These are phyloP conservation scores for Caloboletus firmus DNA, from an alignment of 1,284 basidiomycete genomes.

Conservation along the genomic window DNA sequence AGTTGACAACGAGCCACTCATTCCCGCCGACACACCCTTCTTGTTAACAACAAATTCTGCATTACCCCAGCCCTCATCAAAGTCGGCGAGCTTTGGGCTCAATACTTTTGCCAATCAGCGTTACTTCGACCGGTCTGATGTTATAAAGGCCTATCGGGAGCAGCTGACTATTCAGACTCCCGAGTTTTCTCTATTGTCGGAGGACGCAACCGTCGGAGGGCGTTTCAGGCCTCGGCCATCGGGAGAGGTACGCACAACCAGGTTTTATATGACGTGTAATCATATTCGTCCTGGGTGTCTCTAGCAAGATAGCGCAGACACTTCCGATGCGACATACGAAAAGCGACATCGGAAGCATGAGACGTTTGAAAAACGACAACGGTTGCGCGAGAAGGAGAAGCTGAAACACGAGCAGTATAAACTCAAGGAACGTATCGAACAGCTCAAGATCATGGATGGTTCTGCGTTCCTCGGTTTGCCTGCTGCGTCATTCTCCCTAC, in stretches of 20 bases:
- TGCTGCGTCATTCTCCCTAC: constrained; percentile 51
- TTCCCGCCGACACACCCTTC: constrained; percentile 64
- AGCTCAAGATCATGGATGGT: constrained; percentile 72
- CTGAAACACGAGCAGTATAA: constrained; percentile 90
- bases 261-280: constrained; percentile 10
- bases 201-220: constrained; percentile 60
- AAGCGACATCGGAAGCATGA: constrained; percentile 85
- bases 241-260: constrained; percentile 60
- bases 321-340: constrained; percentile 83
- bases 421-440: constrained; percentile 84
- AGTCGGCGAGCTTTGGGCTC: constrained; percentile 42
- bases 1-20: constrained; percentile 73
- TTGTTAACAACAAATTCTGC: constrained; percentile 67
- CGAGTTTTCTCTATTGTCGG: constrained; percentile 57
- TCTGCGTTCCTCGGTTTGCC: constrained; percentile 65
- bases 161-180: constrained; percentile 73
- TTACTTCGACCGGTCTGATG: constrained; percentile 77
- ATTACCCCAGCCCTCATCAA: constrained; percentile 40
- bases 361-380: constrained; percentile 80
- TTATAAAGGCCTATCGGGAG: constrained; percentile 65
- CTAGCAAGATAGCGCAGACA: constrained; percentile 57
- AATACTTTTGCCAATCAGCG: constrained; percentile 62
- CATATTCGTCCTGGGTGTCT: constrained; percentile 9
- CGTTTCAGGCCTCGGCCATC: constrained; percentile 63
- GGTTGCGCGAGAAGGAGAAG: constrained; percentile 86